phyloP scores from a whole-genome alignment of 2,329 filamentous ascomycete species.

The Exutisphaerella laricina region DNA sequence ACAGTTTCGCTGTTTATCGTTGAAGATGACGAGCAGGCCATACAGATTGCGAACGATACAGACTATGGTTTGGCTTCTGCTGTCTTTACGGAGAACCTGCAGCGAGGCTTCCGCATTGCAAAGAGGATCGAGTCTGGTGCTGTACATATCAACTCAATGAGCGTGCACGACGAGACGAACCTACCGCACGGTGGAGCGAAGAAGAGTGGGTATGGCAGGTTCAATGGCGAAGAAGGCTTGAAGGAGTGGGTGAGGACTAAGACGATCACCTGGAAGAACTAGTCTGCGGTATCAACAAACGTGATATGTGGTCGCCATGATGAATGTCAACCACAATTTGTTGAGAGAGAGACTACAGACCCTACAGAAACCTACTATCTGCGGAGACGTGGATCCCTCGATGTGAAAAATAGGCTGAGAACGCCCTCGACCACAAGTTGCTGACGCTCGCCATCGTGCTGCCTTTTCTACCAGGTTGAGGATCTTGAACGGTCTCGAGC shows the following conservation, averaged over 20 bases:
- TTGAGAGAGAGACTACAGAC: too few species aligned
- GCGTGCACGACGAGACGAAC: constrained; percentile 42
- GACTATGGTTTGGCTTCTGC: constrained; percentile 67
- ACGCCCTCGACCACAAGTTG: too few species aligned
- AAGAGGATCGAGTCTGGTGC: constrained; percentile 53
- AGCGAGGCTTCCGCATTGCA: constrained; percentile 37
- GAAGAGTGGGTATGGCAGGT: constrained; percentile 44
- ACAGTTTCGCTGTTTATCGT: constrained; percentile 63
- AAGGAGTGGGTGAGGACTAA: constrained; percentile 41
- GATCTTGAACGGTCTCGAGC: too few species aligned
- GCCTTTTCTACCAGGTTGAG: too few species aligned
- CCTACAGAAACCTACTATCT: too few species aligned
- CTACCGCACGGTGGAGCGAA: constrained; percentile 46
- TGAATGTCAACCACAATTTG: too few species aligned
- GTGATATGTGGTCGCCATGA: too few species aligned
- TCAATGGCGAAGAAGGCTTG: constrained; percentile 42
- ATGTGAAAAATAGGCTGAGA: too few species aligned
- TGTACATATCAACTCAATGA: constrained; percentile 47
- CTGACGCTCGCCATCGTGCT: too few species aligned
- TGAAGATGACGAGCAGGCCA: constrained; percentile 61
- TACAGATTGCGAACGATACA: constrained; percentile 70
- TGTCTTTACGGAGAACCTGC: constrained; percentile 65
- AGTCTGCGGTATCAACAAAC: too few species aligned
- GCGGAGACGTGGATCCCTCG: too few species aligned
- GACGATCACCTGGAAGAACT: constrained; percentile 27